A percentile compares a stretch with the other conserved stretches of the same genome.
Evolutionary conservation across 768 basidiomycete species (phyloP).

Genomic region (Albatrellus ellisii): DNA sequence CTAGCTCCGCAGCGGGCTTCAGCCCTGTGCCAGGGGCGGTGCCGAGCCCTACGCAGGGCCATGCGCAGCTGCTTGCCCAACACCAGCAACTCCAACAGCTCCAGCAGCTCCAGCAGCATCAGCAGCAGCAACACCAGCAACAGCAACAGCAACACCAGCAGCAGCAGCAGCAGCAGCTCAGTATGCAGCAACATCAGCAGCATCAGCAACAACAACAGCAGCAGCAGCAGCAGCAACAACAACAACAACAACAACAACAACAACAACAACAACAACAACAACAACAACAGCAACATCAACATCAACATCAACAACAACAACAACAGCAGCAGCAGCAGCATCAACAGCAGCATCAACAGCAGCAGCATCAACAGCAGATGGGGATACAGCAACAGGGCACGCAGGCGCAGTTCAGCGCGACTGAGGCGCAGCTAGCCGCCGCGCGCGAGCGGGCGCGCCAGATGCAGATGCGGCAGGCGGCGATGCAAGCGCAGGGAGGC

Average conservation of each 20-base stretch:
- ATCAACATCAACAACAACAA: conserved; percentile 25
- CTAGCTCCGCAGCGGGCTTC: conserved; percentile 1
- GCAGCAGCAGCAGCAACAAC: conserved; percentile 9
- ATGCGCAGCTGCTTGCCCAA: neutral
- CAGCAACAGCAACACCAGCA: conserved; percentile 6
- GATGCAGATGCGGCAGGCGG: conserved; percentile 19
- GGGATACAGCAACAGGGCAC: conserved; percentile 7
- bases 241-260: conserved; percentile 3
- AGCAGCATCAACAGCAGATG: conserved; percentile 19
- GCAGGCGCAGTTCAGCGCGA: conserved; percentile 38
- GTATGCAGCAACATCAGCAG: conserved; percentile 10
- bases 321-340: conserved; percentile 22
- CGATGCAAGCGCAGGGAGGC: conserved; percentile 18
- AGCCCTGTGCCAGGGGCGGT: conserved; percentile 3
- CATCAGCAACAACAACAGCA: conserved; percentile 7
- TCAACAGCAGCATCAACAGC: conserved; percentile 15
- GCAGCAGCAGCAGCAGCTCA: conserved; percentile 8
- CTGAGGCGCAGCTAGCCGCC: conserved; percentile 30
- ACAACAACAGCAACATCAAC: conserved; percentile 17
- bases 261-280: conserved; percentile 1
- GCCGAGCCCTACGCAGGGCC: neutral
- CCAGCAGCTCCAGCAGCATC: conserved; percentile 3
- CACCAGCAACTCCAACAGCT: neutral
- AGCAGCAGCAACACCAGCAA: conserved; percentile 7
- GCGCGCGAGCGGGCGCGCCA: conserved; percentile 15